phyloP scores from a whole-genome alignment of 768 basidiomycete genomes.

The Grammothele lineata region DNA sequence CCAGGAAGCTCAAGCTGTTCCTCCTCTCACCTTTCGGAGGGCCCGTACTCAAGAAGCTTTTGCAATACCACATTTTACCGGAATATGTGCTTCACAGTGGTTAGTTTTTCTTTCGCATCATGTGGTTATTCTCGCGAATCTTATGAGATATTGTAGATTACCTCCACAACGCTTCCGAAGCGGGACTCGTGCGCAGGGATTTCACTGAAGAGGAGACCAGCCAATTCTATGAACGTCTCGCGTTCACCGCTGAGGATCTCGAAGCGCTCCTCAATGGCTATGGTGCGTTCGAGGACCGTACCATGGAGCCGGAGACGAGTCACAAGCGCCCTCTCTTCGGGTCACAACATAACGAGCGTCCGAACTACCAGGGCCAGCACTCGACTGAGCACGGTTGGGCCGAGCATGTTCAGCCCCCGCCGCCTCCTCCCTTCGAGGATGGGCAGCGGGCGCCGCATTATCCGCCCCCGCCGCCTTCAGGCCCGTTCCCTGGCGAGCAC shows the following conservation, averaged over 20 bases:
- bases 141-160: slow-evolving; percentile 20
- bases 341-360: no score
- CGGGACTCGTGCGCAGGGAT: not conserved
- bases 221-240: not conserved
- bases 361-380: no score
- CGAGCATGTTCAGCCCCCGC: no score
- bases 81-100: slow-evolving; percentile 47
- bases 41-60: slow-evolving; percentile 44
- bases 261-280: not conserved
- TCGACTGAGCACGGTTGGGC: no score
- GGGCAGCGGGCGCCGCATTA: not conserved
- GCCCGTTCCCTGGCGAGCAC: no score
- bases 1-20: slow-evolving; percentile 46
- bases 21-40: slow-evolving; percentile 60
- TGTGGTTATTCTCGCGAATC: no score
- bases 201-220: not conserved
- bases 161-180: slow-evolving; percentile 28
- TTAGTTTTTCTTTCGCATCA: no score
- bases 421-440: no score
- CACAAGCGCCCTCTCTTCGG: no score
- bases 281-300: no score
- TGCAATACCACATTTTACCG: slow-evolving; percentile 57
- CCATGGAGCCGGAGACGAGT: no score
- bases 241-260: not conserved
- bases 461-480: not conserved